These are phyloP conservation scores for Plasmodium gallinaceum DNA, from an alignment of 169 alveolate genomes.

Conservation along the genomic window DNA sequence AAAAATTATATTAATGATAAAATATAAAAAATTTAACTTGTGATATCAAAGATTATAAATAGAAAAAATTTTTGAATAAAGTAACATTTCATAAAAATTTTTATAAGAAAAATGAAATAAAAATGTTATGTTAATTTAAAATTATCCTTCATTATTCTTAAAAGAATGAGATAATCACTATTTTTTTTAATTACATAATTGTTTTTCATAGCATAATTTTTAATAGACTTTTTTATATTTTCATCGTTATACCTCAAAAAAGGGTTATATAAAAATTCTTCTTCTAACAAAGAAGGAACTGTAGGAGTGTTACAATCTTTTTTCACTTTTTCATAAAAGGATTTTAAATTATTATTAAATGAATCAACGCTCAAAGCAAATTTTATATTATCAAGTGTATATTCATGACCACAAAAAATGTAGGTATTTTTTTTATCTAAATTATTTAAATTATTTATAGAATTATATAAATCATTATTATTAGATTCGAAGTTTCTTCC, in stretches of 20 bases:
- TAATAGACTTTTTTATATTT: conserved; percentile 14
- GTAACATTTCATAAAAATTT: neutral
- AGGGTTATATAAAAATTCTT: conserved; percentile 55
- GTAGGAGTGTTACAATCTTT: conserved; percentile 16
- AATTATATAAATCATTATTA: conserved; percentile 38
- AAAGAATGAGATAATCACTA: conserved; percentile 24
- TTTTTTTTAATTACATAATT: conserved; percentile 26
- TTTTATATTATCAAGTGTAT: conserved; percentile 46
- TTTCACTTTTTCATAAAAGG: conserved; percentile 32
- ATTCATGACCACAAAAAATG: conserved; percentile 71
- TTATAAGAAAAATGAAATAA: neutral
- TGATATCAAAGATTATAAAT: neutral
- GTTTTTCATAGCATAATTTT: conserved; percentile 34
- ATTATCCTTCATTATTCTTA: conserved; percentile 62
- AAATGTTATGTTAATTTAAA: neutral
- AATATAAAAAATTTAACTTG: no score
- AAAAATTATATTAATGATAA: no score
- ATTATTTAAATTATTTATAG: conserved; percentile 28
- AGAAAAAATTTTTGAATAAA: neutral
- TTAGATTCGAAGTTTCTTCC: conserved; percentile 64
- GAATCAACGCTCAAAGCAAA: conserved; percentile 58
- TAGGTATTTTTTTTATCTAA: conserved; percentile 35
- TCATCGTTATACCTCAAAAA: conserved; percentile 46
- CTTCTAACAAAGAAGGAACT: conserved; percentile 39
- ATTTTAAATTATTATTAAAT: conserved; percentile 9